These are phyloP conservation scores for Neurospora discreta DNA, from an alignment of 495 filamentous ascomycete species.

Conservation along the genomic window DNA sequence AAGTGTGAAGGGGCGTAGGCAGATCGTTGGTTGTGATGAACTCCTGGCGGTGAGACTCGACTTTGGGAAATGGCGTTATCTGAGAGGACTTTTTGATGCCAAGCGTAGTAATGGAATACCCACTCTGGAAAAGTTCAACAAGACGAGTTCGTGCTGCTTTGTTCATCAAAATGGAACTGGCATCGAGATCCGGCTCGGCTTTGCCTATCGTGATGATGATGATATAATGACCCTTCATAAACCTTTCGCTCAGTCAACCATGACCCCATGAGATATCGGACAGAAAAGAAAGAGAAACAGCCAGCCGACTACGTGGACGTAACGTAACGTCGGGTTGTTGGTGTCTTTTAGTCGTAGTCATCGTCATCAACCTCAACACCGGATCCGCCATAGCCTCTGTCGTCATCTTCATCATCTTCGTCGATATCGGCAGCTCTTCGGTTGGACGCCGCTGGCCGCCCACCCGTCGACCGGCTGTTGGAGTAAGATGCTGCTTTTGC, in stretches of 20 bases:
- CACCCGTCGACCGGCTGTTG: not conserved
- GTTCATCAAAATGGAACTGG: not conserved
- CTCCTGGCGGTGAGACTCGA: not conserved
- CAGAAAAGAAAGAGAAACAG: not conserved
- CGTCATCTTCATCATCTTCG: slow-evolving; percentile 33
- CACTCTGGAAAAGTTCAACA: not conserved
- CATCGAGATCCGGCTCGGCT: not conserved
- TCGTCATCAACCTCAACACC: slow-evolving; percentile 35
- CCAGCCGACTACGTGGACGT: not conserved
- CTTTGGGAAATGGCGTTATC: not conserved
- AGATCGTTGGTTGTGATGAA: not conserved
- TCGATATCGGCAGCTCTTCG: slow-evolving; percentile 29
- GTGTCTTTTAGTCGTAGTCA: slow-evolving; percentile 21
- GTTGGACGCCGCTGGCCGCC: slow-evolving; percentile 10
- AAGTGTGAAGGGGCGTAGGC: not conserved
- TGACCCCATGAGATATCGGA: not conserved
- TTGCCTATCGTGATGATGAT: not conserved
- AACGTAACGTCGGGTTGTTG: not conserved
- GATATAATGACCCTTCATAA: not conserved
- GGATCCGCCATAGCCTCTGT: slow-evolving; percentile 30
- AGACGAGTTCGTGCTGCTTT: not conserved
- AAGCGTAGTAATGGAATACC: not conserved
- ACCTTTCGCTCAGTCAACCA: not conserved
- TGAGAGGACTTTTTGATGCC: not conserved
- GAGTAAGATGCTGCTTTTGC: not conserved